Evolutionary conservation across 495 filamentous ascomycete species (phyloP).

Genomic region (Neurospora sp.): DNA sequence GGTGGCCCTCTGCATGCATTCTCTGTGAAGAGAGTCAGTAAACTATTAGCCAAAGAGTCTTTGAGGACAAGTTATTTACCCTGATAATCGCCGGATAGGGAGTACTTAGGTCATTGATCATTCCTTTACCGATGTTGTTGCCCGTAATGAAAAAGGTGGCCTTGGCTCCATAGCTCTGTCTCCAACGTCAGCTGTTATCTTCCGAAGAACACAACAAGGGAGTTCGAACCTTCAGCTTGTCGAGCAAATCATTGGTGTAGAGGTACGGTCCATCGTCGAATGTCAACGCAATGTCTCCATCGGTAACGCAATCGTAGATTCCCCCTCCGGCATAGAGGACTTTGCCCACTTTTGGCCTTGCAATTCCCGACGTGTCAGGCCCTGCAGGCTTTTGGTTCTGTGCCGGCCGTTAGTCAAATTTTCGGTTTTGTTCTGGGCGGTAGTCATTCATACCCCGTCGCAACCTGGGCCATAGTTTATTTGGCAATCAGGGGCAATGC

Average conservation of each 20-base stretch:
- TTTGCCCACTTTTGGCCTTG: constrained; percentile 47
- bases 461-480: constrained; percentile 54
- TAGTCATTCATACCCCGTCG: constrained; percentile 38
- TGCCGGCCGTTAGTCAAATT: not conserved
- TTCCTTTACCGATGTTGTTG: constrained; percentile 61
- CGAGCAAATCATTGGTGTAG: constrained; percentile 59
- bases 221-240: constrained; percentile 42
- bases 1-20: constrained; percentile 70
- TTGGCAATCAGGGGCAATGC: constrained; percentile 59
- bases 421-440: too few relatives aligned
- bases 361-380: constrained; percentile 45
- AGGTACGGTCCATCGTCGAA: constrained; percentile 70
- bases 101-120: constrained; percentile 50
- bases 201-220: too few relatives aligned
- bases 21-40: constrained; percentile 17
- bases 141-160: constrained; percentile 77
- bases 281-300: constrained; percentile 61
- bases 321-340: constrained; percentile 50
- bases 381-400: constrained; percentile 51
- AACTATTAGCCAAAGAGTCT: not conserved
- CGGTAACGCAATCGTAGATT: constrained; percentile 55
- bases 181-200: not conserved
- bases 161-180: constrained; percentile 48
- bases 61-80: constrained; percentile 18
- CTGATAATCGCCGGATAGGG: constrained; percentile 52